Conservation (phyloP, 1,284 basidiomycete species). For the Anthracocystis setariae region DNA sequence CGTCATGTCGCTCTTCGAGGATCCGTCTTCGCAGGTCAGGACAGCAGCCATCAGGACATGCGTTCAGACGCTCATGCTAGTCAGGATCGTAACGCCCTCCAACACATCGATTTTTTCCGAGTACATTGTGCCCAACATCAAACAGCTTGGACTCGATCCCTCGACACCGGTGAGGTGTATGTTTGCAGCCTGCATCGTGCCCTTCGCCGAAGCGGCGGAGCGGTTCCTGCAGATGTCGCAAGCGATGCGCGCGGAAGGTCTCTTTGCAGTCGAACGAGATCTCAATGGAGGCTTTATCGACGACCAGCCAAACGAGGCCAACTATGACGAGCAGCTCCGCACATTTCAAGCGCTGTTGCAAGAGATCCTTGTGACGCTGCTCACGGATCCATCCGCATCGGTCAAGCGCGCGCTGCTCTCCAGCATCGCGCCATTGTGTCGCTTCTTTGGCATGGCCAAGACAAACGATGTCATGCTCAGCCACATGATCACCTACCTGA, state of each 20-base stretch:
- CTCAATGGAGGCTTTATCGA: slow-evolving; percentile 73
- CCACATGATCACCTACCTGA: slow-evolving; percentile 98
- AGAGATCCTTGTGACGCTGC: slow-evolving; percentile 82
- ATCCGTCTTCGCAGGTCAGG: slow-evolving; percentile 80
- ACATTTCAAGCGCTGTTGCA: slow-evolving; percentile 87
- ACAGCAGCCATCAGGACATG: slow-evolving; percentile 79
- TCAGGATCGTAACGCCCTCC: slow-evolving; percentile 86
- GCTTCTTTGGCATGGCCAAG: slow-evolving; percentile 89
- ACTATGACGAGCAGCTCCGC: slow-evolving; percentile 71
- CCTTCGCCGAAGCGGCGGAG: slow-evolving; percentile 83
- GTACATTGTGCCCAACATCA: slow-evolving; percentile 91
- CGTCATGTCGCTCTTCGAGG: slow-evolving; percentile 85
- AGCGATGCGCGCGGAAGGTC: slow-evolving; percentile 82
- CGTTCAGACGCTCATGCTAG: slow-evolving; percentile 83
- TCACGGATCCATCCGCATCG: slow-evolving; percentile 71
- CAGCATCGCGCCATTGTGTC: slow-evolving; percentile 86
- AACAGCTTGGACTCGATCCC: slow-evolving; percentile 81
- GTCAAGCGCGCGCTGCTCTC: slow-evolving; percentile 74
- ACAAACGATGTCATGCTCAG: slow-evolving; percentile 94
- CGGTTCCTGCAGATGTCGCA: slow-evolving; percentile 91
- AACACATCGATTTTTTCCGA: slow-evolving; percentile 88
- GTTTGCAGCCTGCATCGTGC: slow-evolving; percentile 86
- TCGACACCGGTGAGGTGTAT: slow-evolving; percentile 88
- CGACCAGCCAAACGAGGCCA: slow-evolving; percentile 44
- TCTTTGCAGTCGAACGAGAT: slow-evolving; percentile 77